A percentile compares a stretch with the other conserved stretches of the same genome.
Evolutionary conservation across 1,139 yeast species (phyloP).

Genomic region (Hemisphaericaspora xylofermentans): DNA sequence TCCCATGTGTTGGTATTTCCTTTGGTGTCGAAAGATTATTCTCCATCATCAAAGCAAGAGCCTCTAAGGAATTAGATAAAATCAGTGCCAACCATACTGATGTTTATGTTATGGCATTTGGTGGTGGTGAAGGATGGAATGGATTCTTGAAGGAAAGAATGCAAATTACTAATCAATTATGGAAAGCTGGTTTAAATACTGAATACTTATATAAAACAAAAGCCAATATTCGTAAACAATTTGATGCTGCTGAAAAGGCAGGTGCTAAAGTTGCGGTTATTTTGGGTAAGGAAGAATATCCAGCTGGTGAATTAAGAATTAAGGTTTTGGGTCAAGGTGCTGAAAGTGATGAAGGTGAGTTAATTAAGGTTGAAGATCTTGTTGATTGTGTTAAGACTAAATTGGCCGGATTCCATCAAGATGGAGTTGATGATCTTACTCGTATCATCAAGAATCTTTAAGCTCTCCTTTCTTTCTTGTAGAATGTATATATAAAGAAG

Average conservation of each 20-base stretch:
- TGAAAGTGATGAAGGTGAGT: constrained; percentile 84
- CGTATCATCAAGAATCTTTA: constrained; percentile 8
- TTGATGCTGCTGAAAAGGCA: constrained; percentile 93
- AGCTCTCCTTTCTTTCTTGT: too few species aligned
- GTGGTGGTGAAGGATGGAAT: constrained; percentile 95
- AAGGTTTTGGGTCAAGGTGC: constrained; percentile 88
- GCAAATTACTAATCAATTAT: constrained; percentile 74
- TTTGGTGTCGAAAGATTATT: constrained; percentile 95
- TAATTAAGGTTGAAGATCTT: constrained; percentile 61
- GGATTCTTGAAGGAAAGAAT: constrained; percentile 92
- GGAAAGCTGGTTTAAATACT: constrained; percentile 87
- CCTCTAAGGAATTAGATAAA: constrained; percentile 50
- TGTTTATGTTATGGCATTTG: constrained; percentile 95
- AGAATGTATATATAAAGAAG: too few species aligned
- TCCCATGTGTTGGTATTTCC: constrained; percentile 96
- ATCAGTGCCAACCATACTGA: constrained; percentile 86
- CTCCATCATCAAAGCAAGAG: constrained; percentile 80
- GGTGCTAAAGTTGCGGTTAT: constrained; percentile 92
- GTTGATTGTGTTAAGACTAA: constrained; percentile 55
- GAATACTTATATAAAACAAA: constrained; percentile 90
- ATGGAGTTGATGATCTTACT: constrained; percentile 56
- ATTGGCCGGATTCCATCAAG: constrained; percentile 42
- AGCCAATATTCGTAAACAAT: constrained; percentile 93
- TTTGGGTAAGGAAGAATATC: constrained; percentile 89
- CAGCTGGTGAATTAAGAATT: constrained; percentile 77